A percentile compares a stretch with the other conserved stretches of the same genome.
phyloP scores from a whole-genome alignment of 2,329 filamentous ascomycete species.

The Alternaria burnsii region DNA sequence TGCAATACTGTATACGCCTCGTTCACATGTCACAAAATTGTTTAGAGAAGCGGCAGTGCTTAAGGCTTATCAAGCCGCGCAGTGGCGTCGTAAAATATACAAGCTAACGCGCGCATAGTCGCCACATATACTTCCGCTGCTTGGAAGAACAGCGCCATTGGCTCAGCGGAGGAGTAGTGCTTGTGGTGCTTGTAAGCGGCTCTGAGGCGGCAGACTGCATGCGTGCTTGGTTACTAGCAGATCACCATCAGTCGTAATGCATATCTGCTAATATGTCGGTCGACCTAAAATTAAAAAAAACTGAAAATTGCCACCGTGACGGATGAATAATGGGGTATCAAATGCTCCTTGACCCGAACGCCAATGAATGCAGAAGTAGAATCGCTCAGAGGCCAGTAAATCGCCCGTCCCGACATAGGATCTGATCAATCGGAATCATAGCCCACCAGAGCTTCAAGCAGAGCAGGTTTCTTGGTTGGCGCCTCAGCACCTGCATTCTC shows the following conservation, averaged over 20 bases:
- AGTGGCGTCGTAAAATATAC: too few relatives aligned
- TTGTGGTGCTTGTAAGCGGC: background rate
- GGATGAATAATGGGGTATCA: background rate
- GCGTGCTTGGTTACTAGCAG: background rate
- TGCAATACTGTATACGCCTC: too few relatives aligned
- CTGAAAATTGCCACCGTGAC: background rate
- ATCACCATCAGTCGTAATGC: background rate
- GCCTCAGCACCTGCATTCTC: background rate
- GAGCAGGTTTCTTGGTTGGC: slow-evolving; percentile 1
- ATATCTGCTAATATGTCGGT: background rate
- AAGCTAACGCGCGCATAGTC: too few relatives aligned
- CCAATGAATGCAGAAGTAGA: background rate
- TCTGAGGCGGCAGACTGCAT: background rate
- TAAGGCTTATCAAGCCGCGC: too few relatives aligned
- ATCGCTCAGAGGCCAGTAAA: background rate
- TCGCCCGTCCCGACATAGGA: background rate
- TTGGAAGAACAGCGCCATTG: too few relatives aligned
- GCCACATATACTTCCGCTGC: too few relatives aligned
- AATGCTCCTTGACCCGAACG: background rate
- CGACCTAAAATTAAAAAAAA: background rate
- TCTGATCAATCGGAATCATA: slow-evolving; percentile 11
- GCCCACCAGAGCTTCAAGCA: slow-evolving; percentile 5
- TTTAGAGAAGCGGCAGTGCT: too few relatives aligned
- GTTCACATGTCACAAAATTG: too few relatives aligned
- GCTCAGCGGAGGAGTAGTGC: too few relatives aligned